phyloP scores from a whole-genome alignment of 306 rosid species.

The Carpinus fangiana region DNA sequence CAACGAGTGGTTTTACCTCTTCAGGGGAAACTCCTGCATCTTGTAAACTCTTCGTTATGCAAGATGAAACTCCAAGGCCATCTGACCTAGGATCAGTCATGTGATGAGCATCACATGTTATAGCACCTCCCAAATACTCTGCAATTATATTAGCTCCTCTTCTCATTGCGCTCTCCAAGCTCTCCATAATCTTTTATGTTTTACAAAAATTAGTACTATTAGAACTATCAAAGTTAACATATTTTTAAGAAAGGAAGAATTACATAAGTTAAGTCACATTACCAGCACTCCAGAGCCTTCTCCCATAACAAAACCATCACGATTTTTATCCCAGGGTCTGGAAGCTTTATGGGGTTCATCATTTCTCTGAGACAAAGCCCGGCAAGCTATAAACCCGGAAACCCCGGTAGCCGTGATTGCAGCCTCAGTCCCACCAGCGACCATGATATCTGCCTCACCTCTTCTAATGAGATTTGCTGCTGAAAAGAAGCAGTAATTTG shows the following conservation, averaged over 20 bases:
- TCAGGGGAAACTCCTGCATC: constrained; percentile 73
- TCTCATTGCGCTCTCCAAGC: constrained; percentile 66
- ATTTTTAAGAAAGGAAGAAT: not conserved
- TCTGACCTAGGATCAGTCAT: constrained; percentile 72
- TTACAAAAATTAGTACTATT: not conserved
- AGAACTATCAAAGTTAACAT: not conserved
- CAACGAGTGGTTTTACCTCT: constrained; percentile 44
- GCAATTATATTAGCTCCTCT: constrained; percentile 64
- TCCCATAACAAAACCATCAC: constrained; percentile 76
- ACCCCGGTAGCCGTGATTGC: constrained; percentile 53
- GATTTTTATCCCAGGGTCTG: constrained; percentile 75
- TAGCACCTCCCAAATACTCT: constrained; percentile 72
- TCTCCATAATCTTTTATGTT: constrained; percentile 57
- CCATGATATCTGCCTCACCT: constrained; percentile 80
- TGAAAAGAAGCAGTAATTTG: constrained; percentile 60
- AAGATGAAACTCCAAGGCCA: constrained; percentile 72
- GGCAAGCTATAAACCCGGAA: constrained; percentile 72
- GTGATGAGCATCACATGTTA: constrained; percentile 78
- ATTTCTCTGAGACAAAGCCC: constrained; percentile 73
- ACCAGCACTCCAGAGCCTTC: constrained; percentile 81
- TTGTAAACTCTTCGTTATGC: constrained; percentile 57
- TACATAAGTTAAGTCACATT: not conserved
- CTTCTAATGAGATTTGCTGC: constrained; percentile 74
- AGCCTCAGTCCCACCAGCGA: constrained; percentile 72
- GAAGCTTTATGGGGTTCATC: constrained; percentile 65